Evolutionary conservation across 495 filamentous ascomycete genomes (phyloP).

Genomic region (Letharia lupina): DNA sequence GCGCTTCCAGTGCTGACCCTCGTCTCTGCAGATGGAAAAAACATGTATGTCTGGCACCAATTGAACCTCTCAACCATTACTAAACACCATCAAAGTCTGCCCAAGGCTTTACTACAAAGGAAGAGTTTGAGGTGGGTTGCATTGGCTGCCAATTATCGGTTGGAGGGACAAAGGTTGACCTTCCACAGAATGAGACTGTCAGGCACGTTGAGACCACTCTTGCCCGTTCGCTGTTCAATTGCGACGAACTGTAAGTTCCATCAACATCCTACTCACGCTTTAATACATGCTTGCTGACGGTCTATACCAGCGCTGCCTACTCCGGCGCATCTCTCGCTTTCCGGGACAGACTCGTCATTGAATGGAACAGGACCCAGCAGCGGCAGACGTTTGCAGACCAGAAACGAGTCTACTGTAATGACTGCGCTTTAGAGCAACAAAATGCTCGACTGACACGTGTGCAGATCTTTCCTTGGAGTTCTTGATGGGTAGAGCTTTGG

Average conservation of each 20-base stretch:
- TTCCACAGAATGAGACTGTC: constrained; percentile 63
- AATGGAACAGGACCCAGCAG: constrained; percentile 98
- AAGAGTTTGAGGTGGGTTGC: constrained; percentile 54
- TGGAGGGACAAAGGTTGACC: constrained; percentile 11
- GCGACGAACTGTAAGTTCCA: constrained; percentile 63
- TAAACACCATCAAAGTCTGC: constrained; percentile 41
- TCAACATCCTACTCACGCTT: background rate
- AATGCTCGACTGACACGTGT: constrained; percentile 6
- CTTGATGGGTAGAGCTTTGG: constrained; percentile 88
- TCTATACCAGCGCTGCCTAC: constrained; percentile 62
- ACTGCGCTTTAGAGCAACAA: background rate
- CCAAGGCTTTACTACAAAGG: constrained; percentile 63
- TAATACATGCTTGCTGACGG: constrained; percentile 8
- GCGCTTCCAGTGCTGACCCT: constrained; percentile 7
- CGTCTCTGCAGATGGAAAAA: constrained; percentile 61
- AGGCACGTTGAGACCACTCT: constrained; percentile 94
- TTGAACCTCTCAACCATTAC: constrained; percentile 6
- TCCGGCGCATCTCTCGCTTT: constrained; percentile 84
- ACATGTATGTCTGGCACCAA: constrained; percentile 42
- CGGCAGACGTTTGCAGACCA: constrained; percentile 81
- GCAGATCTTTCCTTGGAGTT: constrained; percentile 87
- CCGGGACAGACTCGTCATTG: constrained; percentile 82
- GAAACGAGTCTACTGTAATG: constrained; percentile 83
- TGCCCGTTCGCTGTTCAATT: constrained; percentile 94
- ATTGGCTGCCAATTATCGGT: background rate